Evolutionary conservation across 805 yeast species (phyloP).

Genomic region (Yarrowia sp.): DNA sequence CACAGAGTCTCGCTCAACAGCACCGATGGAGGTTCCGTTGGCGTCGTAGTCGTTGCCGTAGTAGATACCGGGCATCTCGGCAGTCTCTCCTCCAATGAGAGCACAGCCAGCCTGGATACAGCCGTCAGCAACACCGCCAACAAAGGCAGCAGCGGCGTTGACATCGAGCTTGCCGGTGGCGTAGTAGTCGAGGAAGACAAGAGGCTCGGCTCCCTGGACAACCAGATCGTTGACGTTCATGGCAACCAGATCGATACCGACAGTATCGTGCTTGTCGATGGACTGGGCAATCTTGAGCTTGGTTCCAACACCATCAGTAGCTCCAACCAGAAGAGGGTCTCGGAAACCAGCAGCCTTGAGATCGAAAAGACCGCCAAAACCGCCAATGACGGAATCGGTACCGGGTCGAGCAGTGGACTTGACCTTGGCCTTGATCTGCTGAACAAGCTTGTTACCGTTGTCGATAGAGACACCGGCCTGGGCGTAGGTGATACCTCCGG

Average conservation of each 20-base stretch:
- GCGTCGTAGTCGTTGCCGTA: constrained; percentile 94
- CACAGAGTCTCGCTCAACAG: constrained; percentile 70
- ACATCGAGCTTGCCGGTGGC: constrained; percentile 92
- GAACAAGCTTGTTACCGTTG: constrained; percentile 86
- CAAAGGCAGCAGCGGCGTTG: constrained; percentile 79
- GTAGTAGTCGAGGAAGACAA: constrained; percentile 90
- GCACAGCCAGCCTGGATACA: constrained; percentile 96
- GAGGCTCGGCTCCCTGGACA: constrained; percentile 98
- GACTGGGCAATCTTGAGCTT: constrained; percentile 92
- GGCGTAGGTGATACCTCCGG: constrained; percentile 69
- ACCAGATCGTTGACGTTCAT: constrained; percentile 98
- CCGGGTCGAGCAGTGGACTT: constrained; percentile 93
- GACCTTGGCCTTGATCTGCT: constrained; percentile 84
- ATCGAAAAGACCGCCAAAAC: constrained; percentile 97
- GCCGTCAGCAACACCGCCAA: constrained; percentile 93
- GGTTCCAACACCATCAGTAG: constrained; percentile 99
- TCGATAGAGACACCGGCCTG: constrained; percentile 98
- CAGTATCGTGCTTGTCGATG: constrained; percentile 88
- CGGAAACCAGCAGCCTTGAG: constrained; percentile 79
- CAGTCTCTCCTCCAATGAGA: constrained; percentile 96
- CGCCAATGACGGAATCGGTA: constrained; percentile 97
- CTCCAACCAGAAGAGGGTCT: constrained; percentile 80
- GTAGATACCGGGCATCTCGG: constrained; percentile 99
- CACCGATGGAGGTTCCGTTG: constrained; percentile 98
- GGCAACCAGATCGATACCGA: constrained; percentile 97